Evolutionary conservation across 257 asterid species (phyloP), one percentile per base, ranked within the genome.

Genomic region (Nicotiana undulata): DNA sequence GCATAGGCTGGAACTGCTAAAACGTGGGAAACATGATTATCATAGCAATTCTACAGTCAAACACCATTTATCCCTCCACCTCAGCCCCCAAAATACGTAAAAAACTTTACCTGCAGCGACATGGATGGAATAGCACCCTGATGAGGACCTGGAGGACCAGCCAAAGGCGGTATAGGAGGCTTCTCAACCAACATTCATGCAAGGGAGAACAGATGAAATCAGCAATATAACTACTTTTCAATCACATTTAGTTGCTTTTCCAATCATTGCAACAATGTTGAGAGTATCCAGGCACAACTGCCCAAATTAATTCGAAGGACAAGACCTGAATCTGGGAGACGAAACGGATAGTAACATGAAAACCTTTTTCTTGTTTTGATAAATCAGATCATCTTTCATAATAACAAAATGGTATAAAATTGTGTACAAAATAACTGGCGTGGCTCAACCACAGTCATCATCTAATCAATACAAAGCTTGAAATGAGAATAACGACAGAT

Each of bases 101-200:
- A 80, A 70, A 72, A 81, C 46, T 91, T 86, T 90, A 94, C 97
- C 86, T 91, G 98, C 92, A 89, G 83, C 13, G 93, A 70, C 95
- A 90, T 88, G 82, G 98, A 88, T 17, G 93, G 93, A 87, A 83
- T 86, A 82, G 93, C 87, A 89, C 81, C 89, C 76, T 91, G 94
- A 59, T 90, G 87, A 79, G 97, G 92, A 81, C 88, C 88, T 76
- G 90, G 87, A 79, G 97, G 92, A 81, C 88, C 88, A 76, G 89
- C 79, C 81, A 87, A 77, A 79, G 86, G 96, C 78, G 96, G 97
- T 83, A 84, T 93, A 82, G 85, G 89, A 77, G 91, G 92, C 94
- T 89, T 85, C 83, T 83, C 81, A 56, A 79, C 84, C 82, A 18
- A 78, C 66, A 87, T 53, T 74, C 86, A 72, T 72, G 78, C 76